Percentiles rank a stretch among this genome's conserved stretches.
phyloP scores from a whole-genome alignment of 1,139 yeast species.

The Geotrichum restrictum region DNA sequence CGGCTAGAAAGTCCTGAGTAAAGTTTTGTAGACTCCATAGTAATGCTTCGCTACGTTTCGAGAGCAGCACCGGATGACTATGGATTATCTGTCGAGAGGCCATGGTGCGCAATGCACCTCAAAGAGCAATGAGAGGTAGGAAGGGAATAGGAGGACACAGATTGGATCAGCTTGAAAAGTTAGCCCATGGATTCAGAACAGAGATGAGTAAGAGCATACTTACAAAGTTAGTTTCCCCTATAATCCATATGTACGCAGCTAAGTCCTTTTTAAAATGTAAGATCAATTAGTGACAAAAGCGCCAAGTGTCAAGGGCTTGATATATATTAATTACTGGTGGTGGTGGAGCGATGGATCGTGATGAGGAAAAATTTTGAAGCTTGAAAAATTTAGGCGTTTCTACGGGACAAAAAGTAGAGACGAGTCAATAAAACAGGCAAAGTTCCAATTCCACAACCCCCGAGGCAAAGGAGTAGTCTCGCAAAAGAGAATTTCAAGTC shows the following conservation, averaged over 20 bases:
- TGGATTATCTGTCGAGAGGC: conserved; percentile 18
- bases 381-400: conserved; percentile 7
- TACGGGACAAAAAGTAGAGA: not conserved
- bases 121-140: not conserved
- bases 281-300: not conserved
- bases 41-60: conserved; percentile 15
- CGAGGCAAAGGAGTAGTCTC: too few species aligned
- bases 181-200: not conserved
- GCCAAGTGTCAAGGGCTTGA: not conserved
- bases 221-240: not conserved
- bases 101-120: conserved; percentile 20
- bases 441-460: too few species aligned
- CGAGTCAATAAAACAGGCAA: not conserved
- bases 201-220: not conserved
- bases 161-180: not conserved
- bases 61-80: conserved; percentile 15
- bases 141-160: not conserved
- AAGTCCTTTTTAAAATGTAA: too few species aligned
- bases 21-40: conserved; percentile 21
- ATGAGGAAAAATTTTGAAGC: not conserved
- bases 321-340: not conserved
- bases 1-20: conserved; percentile 22
- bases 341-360: not conserved
- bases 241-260: not conserved
- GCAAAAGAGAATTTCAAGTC: not conserved